Evolutionary conservation across 2,329 filamentous ascomycete genomes (phyloP).

Genomic region (Alternaria infectoria): DNA sequence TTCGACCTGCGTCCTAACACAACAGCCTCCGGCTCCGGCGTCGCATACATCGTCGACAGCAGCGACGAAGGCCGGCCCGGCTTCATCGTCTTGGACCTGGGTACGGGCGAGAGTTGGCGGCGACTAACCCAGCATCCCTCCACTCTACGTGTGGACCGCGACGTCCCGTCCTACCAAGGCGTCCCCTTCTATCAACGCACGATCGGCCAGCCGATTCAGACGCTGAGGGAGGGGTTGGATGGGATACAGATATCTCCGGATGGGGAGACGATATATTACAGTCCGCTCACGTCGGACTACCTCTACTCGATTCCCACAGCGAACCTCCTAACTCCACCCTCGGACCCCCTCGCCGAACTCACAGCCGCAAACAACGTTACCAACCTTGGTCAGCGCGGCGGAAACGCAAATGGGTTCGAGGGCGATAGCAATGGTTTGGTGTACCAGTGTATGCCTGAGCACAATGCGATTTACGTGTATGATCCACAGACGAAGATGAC

Average conservation of each 20-base stretch:
- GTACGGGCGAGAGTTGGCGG: slow-evolving; percentile 56
- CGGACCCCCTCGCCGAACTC: slow-evolving; percentile 52
- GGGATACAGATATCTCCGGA: slow-evolving; percentile 58
- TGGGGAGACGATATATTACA: slow-evolving; percentile 55
- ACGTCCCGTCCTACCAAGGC: slow-evolving; percentile 55
- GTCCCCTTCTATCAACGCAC: slow-evolving; percentile 51
- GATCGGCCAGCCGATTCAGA: slow-evolving; percentile 41
- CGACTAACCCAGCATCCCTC: slow-evolving; percentile 52
- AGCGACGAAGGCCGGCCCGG: slow-evolving; percentile 55
- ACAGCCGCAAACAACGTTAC: slow-evolving; percentile 56
- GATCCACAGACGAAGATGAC: slow-evolving; percentile 50
- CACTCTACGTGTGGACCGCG: slow-evolving; percentile 47
- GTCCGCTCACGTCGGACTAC: slow-evolving; percentile 51
- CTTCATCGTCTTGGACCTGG: slow-evolving; percentile 58
- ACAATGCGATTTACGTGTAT: slow-evolving; percentile 56
- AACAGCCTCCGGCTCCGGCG: slow-evolving; percentile 51
- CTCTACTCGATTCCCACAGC: slow-evolving; percentile 55
- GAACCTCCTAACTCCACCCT: slow-evolving; percentile 47
- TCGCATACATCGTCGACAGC: slow-evolving; percentile 61
- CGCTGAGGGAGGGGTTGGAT: slow-evolving; percentile 55
- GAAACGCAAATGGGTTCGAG: slow-evolving; percentile 58
- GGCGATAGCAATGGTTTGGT: slow-evolving; percentile 57
- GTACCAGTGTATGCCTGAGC: slow-evolving; percentile 57
- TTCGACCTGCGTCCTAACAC: slow-evolving; percentile 55
- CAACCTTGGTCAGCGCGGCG: slow-evolving; percentile 55